Evolutionary conservation across 2,329 filamentous ascomycete species (phyloP).

Genomic region (Cladosporium cucumerinum): DNA sequence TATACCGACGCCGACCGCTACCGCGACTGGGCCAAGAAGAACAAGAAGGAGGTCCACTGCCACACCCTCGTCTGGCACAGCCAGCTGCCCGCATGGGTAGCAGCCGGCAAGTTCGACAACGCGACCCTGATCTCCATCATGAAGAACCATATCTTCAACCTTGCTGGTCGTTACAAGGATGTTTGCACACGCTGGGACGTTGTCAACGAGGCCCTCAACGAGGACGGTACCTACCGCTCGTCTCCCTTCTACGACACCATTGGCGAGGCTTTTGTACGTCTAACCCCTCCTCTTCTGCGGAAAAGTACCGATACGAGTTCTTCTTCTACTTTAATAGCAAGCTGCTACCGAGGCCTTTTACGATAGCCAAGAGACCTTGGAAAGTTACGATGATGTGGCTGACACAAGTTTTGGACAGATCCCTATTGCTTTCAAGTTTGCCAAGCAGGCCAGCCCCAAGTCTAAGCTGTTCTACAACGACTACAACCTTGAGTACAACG

Average conservation of each 20-base stretch:
- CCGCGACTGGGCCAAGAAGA: constrained; percentile 36
- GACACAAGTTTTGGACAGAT: constrained; percentile 5
- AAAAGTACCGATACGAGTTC: no score
- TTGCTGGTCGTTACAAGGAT: constrained; percentile 39
- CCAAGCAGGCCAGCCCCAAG: constrained; percentile 23
- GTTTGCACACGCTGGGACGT: constrained; percentile 39
- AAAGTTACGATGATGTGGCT: no score
- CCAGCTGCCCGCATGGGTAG: constrained; percentile 41
- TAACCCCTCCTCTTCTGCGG: no score
- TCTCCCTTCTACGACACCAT: constrained; percentile 30
- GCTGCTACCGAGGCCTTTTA: no score
- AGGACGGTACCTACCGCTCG: constrained; percentile 28
- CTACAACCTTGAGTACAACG: constrained; percentile 30
- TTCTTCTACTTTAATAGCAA: no score
- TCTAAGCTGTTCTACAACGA: constrained; percentile 32
- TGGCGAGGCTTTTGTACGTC: constrained; percentile 24
- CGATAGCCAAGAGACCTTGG: no score
- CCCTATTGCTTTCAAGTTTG: constrained; percentile 28
- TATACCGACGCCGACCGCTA: constrained; percentile 35
- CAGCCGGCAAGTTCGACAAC: constrained; percentile 37
- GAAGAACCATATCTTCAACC: constrained; percentile 41
- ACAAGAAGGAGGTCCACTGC: constrained; percentile 39
- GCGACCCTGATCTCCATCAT: constrained; percentile 41
- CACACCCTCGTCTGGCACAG: constrained; percentile 44
- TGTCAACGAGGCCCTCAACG: constrained; percentile 20